Base-by-base conservation (phyloP, 768 basidiomycete species). In the Boletus rubropictus region DNA sequence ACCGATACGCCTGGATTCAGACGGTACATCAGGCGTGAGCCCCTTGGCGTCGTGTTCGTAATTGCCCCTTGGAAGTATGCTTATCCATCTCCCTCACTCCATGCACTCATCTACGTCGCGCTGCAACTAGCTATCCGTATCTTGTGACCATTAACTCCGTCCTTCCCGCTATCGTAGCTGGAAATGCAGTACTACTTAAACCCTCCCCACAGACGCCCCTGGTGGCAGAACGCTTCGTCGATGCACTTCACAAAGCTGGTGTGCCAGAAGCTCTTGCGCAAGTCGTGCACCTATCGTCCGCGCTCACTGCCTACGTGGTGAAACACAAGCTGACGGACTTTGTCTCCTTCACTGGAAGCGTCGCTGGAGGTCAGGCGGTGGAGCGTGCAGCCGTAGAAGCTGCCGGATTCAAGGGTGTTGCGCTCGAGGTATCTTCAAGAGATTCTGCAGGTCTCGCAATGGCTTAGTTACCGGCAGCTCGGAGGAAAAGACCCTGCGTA, bases 401-500 rank as follows among this genome's bases (percentile, higher is more conserved):
- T 0, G 55, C 63, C 2, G 82, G 82, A 0, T 94, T 97, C 72
- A 95, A 89, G 53, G 88, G 89, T 5, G 87, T 92, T 15, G 89
- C 78, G 0, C 73, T 96, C 27, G 93, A 96, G 76, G 87, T 86
- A 57, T 33, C 11, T 61, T 55, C 11, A 37, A 6, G 7, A 2
- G n/a, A 31, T 17, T 14, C 22, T 0, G 4, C n/a, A 24, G 6
- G 18, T 32, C 39, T 28, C 8, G 11, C 9, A 18, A 18, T 33
- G 29, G 17, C 18, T 58, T n/a, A 60, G 42, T 41, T 43, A n/a
- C 22, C 33, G 25, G 17, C 53, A 91, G 87, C 80, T 99, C 14
- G 96, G 96, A 2, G 96, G 96, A 1, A 98, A 99, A 66, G 96
- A 99, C 60, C 92, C 96, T 3, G 96, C 95, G 2, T 99, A 97